These are phyloP conservation scores for Primulina eburnea DNA, from an alignment of 257 asterid species.

Conservation along the genomic window DNA sequence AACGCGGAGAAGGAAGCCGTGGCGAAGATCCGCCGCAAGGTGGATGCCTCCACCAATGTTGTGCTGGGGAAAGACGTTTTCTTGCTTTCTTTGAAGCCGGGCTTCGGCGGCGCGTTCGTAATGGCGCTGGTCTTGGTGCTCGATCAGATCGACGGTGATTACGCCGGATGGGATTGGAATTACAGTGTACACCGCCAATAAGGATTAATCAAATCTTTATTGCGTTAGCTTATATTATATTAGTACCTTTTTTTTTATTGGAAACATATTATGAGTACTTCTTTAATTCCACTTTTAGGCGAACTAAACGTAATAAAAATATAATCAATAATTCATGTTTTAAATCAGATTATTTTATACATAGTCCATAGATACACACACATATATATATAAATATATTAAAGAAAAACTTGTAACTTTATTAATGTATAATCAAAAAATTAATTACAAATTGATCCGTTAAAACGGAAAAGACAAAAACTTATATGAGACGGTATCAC, in stretches of 20 bases:
- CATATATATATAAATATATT: no score
- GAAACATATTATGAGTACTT: no score
- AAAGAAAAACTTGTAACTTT: no score
- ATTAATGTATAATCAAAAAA: no score
- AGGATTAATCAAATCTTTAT: constrained; percentile 22
- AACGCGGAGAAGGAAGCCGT: constrained; percentile 42
- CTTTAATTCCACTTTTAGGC: background rate
- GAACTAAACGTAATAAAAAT: background rate
- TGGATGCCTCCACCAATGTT: constrained; percentile 48
- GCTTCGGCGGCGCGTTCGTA: constrained; percentile 63
- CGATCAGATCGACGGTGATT: constrained; percentile 44
- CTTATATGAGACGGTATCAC: no score
- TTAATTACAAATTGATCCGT: no score
- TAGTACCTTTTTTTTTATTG: background rate
- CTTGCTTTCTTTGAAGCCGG: constrained; percentile 36
- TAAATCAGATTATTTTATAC: no score
- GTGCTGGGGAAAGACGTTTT: constrained; percentile 66
- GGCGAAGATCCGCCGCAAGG: constrained; percentile 66
- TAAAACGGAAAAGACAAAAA: no score
- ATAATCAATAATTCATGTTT: no score
- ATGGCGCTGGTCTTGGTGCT: constrained; percentile 63
- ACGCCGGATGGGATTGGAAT: constrained; percentile 18
- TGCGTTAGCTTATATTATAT: background rate
- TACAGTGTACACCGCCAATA: constrained; percentile 36
- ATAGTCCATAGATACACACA: no score